These are phyloP conservation scores for Prosopis cineraria DNA, from an alignment of 306 rosid species.

Conservation along the genomic window DNA sequence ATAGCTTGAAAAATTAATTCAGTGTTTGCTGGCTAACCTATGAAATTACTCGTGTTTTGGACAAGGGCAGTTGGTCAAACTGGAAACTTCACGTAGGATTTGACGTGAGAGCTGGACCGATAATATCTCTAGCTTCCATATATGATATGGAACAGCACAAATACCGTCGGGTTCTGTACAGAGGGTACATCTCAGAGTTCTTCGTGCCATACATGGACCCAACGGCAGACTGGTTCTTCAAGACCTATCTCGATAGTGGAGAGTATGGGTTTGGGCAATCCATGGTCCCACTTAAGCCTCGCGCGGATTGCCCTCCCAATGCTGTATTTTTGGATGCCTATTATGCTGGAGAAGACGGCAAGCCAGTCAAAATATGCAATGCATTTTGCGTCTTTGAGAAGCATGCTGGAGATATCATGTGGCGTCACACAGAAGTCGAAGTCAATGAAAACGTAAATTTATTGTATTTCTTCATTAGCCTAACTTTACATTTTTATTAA, in stretches of 20 bases:
- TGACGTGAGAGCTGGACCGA: constrained; percentile 29
- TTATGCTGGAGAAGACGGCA: constrained; percentile 9
- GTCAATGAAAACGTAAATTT: constrained; percentile 22
- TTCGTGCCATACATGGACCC: constrained; percentile 49
- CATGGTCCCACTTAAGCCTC: constrained; percentile 33
- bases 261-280: constrained; percentile 40
- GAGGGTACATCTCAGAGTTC: constrained; percentile 40
- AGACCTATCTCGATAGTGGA: constrained; percentile 47
- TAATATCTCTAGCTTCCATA: constrained; percentile 38
- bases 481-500: no score
- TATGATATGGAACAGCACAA: constrained; percentile 40
- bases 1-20: no score
- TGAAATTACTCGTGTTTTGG: no score
- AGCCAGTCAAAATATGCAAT: neutral
- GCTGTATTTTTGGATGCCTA: constrained; percentile 31
- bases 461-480: neutral
- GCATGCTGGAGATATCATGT: constrained; percentile 28
- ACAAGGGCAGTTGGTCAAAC: constrained; percentile 40
- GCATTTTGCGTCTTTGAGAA: constrained; percentile 49
- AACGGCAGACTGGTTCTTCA: constrained; percentile 39
- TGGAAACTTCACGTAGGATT: constrained; percentile 45
- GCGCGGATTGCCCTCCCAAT: constrained; percentile 41
- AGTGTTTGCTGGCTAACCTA: no score
- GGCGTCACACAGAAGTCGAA: constrained; percentile 45
- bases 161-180: constrained; percentile 34